Evolutionary conservation across 257 asterid genomes (phyloP).

Genomic region (Cinchona pubescens): DNA sequence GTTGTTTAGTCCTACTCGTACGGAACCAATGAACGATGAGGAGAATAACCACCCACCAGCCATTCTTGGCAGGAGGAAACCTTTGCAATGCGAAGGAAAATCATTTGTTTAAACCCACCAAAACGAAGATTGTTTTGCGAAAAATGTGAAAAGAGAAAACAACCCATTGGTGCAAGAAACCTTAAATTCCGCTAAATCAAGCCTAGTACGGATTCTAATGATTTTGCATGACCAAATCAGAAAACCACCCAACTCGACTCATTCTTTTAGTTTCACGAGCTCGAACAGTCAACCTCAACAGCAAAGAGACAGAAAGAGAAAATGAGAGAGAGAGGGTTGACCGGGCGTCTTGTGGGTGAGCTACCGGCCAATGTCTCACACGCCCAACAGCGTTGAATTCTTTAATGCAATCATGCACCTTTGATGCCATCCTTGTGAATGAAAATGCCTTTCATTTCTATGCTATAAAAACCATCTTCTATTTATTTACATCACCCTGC

Average conservation of each 20-base stretch:
- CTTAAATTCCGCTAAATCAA: constrained; percentile 6
- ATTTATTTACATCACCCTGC: constrained; percentile 28
- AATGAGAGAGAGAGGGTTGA: constrained; percentile 38
- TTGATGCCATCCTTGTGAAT: constrained; percentile 39
- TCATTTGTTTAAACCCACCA: background rate
- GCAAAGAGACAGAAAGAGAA: background rate
- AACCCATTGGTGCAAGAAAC: constrained; percentile 23
- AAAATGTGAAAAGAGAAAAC: background rate
- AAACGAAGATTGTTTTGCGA: constrained; percentile 6
- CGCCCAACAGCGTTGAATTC: constrained; percentile 88
- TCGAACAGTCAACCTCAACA: constrained; percentile 13
- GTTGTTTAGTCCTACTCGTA: background rate
- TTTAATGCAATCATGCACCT: constrained; percentile 73
- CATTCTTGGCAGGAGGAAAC: constrained; percentile 25
- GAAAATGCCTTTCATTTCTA: constrained; percentile 5
- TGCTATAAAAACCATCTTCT: constrained; percentile 27
- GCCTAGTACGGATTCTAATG: background rate
- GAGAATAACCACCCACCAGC: constrained; percentile 20
- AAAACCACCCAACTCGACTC: constrained; percentile 18
- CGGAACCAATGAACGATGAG: constrained; percentile 5
- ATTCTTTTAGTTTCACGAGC: background rate
- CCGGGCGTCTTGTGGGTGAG: constrained; percentile 82
- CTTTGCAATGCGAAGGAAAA: constrained; percentile 6
- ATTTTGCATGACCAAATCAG: constrained; percentile 26
- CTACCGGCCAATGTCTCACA: constrained; percentile 80